Evolutionary conservation across 176 grass and related monocot species (phyloP), one percentile per base, ranked within the genome.

Genomic region (Lolium perenne): DNA sequence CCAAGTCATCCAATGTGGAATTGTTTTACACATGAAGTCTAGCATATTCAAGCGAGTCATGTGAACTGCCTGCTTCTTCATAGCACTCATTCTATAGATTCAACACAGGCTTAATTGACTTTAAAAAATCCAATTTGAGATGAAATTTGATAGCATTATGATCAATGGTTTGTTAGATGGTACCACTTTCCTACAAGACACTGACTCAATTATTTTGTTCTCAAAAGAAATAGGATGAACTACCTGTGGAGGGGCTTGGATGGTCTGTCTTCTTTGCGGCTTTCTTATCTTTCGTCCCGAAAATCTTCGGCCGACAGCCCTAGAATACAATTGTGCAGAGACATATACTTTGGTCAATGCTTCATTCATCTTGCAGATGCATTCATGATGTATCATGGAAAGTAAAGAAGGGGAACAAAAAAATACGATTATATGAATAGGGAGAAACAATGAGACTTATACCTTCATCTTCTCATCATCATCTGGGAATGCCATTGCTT

Each of bases 391-490:
- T 48, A 55, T 32, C 32, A 17, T 15, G 16, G 49, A 9, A 82
- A 80, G 63, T 6, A 53, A 68, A 40, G 8, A 16, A 45, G 60
- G 51, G 0, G 47, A 65, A 23, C 15, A 22, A 54, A 55, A 62
- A 47, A 84, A 16, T 43, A 64, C 22, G 20, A 85, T 45, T 10
- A 46, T 57, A 71, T 9, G 76, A 85, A 63, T 26, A 80, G 63
- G 38, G 47, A 32, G 11, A 73, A 62, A 53, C 8, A 51, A 80
- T 35, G 45, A 82, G 20, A 59, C 67, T 32, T 17, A 57, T 56
- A 93, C 94, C 89, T 93, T 95, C 87, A 74, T 93, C 81, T 91
- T 95, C 80, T 80, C 91, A 55, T 91, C 91, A 61, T 93, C 94
- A 21, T 87, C 79, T 74, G 81, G 12, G 22, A 83, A 91, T 21